phyloP scores from a whole-genome alignment of 2,329 filamentous ascomycete species.

The Aspergillus sp. region DNA sequence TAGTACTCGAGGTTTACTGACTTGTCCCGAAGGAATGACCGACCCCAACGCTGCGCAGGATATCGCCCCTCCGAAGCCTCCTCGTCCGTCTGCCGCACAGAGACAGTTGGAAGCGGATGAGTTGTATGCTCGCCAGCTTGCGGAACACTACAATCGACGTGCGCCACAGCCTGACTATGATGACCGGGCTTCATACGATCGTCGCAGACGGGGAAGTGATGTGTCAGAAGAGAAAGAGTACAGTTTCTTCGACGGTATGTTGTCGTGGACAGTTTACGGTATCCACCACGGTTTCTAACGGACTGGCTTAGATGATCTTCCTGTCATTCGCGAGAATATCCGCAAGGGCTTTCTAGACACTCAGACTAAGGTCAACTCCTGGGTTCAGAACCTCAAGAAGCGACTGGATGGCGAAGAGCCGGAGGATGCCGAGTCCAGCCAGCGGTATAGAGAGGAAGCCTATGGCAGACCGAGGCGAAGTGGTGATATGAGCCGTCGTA shows the following conservation, averaged over 20 bases:
- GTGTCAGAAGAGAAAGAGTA: conserved; percentile 69
- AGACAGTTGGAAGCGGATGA: conserved; percentile 89
- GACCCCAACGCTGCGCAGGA: conserved; percentile 68
- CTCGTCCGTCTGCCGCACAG: conserved; percentile 68
- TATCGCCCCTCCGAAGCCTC: conserved; percentile 71
- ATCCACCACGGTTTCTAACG: background rate
- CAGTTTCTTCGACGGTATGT: conserved; percentile 78
- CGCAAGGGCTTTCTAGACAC: conserved; percentile 94
- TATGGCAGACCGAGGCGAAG: conserved; percentile 55
- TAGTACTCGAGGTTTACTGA: conserved; percentile 1
- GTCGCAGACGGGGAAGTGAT: conserved; percentile 54
- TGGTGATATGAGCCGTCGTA: conserved; percentile 65
- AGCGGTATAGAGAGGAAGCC: conserved; percentile 31
- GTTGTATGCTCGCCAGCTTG: conserved; percentile 84
- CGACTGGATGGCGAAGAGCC: conserved; percentile 85
- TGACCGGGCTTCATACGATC: conserved; percentile 37
- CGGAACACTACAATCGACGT: conserved; percentile 73
- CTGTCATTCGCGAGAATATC: conserved; percentile 87
- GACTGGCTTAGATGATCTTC: conserved; percentile 69
- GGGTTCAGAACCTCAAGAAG: conserved; percentile 90
- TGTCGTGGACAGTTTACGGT: background rate
- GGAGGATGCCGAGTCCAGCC: conserved; percentile 50
- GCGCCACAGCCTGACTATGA: conserved; percentile 31
- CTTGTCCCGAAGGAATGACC: conserved; percentile 62
- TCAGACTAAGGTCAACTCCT: conserved; percentile 86